These are phyloP conservation scores for Lyophyllum atratum DNA, from an alignment of 768 basidiomycete species.

Conservation along the genomic window DNA sequence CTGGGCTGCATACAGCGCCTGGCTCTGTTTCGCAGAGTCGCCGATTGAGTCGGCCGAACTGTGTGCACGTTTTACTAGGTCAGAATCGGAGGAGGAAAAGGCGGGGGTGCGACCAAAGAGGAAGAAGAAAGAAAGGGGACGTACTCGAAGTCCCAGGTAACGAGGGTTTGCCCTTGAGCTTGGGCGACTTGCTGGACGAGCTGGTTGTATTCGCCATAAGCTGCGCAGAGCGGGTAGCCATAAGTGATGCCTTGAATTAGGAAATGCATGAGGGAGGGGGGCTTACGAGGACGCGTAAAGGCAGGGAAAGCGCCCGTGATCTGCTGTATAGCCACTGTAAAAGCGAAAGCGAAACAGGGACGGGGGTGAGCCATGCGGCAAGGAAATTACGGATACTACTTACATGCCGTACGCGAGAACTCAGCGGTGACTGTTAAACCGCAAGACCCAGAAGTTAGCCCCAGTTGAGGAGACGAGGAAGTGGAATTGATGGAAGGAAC, in stretches of 20 bases:
- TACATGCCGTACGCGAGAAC: conserved; percentile 38
- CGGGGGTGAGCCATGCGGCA: not conserved
- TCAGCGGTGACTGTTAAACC: conserved; percentile 30
- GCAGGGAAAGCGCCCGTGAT: conserved; percentile 40
- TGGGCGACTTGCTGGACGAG: conserved; percentile 30
- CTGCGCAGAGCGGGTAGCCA: no score
- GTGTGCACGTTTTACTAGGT: no score
- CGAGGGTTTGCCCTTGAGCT: conserved; percentile 20
- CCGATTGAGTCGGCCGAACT: not conserved
- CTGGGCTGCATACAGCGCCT: conserved; percentile 13
- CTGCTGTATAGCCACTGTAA: conserved; percentile 36
- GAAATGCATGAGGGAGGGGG: not conserved
- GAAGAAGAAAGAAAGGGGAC: not conserved
- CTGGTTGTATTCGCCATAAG: conserved; percentile 42
- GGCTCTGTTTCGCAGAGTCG: not conserved
- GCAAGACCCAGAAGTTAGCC: not conserved
- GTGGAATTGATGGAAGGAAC: not conserved
- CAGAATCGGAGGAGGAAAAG: not conserved
- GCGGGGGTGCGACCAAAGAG: not conserved
- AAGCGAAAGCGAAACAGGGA: not conserved
- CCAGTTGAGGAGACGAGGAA: no score
- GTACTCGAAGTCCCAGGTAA: conserved; percentile 24
- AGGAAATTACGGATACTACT: no score
- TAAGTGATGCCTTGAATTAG: no score
- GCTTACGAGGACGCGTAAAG: conserved; percentile 42